Conservation (phyloP, 2,329 filamentous ascomycete species). For the Tolypocladium amazonense region DNA sequence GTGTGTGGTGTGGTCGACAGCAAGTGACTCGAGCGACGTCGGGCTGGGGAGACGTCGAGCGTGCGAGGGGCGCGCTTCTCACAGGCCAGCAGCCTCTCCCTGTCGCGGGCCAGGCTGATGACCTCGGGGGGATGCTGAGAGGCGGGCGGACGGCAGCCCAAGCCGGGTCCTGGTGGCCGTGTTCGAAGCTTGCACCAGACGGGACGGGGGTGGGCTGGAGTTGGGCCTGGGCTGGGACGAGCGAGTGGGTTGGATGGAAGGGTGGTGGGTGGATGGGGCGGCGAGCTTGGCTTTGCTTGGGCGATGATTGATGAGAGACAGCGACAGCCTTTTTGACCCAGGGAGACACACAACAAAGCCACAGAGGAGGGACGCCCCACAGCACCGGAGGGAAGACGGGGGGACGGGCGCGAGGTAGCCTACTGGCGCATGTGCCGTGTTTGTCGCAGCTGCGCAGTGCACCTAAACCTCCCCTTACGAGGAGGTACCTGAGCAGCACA, state of each 20-base stretch:
- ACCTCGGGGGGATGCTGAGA: background rate
- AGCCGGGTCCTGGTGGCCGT: constrained; percentile 1
- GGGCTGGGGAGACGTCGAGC: background rate
- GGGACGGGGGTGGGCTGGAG: constrained; percentile 1
- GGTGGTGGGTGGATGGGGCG: background rate
- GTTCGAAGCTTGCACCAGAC: constrained; percentile 6
- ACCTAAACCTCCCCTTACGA: too few relatives aligned
- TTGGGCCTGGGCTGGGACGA: background rate
- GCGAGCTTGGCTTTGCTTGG: background rate
- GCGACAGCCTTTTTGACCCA: background rate
- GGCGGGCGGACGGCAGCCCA: background rate
- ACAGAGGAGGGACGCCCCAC: background rate
- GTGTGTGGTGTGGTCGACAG: background rate
- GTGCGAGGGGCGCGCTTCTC: background rate
- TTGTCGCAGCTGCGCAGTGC: too few relatives aligned
- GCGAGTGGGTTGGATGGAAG: background rate
- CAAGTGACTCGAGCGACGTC: background rate
- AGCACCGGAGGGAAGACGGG: background rate
- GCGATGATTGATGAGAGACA: background rate
- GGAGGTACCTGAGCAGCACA: too few relatives aligned
- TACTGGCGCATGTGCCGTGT: background rate
- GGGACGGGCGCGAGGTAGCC: background rate
- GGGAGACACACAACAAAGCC: background rate
- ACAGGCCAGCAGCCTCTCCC: background rate
- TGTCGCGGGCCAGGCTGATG: background rate